Conservation (phyloP, 768 basidiomycete genomes). For the Omphalotus guepiniiformis region DNA sequence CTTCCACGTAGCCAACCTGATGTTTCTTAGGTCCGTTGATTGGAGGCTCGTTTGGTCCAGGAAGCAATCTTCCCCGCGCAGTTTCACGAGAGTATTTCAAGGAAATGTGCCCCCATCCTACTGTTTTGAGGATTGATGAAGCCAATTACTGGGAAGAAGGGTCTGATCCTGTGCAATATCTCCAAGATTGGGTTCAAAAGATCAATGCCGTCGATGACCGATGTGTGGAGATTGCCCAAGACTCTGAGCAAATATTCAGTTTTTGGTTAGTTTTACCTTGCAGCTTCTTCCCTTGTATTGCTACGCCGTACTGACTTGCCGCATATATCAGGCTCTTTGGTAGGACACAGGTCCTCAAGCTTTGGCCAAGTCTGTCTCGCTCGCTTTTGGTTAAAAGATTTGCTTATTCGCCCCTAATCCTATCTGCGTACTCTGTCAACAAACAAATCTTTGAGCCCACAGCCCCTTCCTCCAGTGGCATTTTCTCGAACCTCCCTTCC, state of each 20-base stretch:
- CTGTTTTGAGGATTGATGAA: too few species aligned
- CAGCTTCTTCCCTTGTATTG: slow-evolving; percentile 1
- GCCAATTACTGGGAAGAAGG: too few species aligned
- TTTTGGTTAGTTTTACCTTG: slow-evolving; percentile 44
- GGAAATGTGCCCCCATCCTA: too few species aligned
- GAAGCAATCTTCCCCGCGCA: slow-evolving; percentile 33
- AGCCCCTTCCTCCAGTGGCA: background rate
- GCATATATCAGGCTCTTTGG: slow-evolving; percentile 44
- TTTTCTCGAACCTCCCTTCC: slow-evolving; percentile 19
- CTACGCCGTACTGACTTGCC: background rate
- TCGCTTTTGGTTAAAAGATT: slow-evolving; percentile 51
- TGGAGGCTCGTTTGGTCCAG: slow-evolving; percentile 33
- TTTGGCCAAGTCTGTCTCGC: slow-evolving; percentile 39
- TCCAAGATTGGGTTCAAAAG: slow-evolving; percentile 43
- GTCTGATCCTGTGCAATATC: too few species aligned
- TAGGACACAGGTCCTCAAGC: slow-evolving; percentile 34
- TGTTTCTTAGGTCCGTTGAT: slow-evolving; percentile 36
- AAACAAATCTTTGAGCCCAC: too few species aligned
- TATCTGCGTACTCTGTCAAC: too few species aligned
- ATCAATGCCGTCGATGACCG: slow-evolving; percentile 38
- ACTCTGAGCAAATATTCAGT: slow-evolving; percentile 41
- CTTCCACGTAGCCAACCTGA: background rate
- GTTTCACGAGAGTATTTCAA: slow-evolving; percentile 38
- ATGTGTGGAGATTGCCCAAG: slow-evolving; percentile 43
- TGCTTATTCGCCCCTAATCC: slow-evolving; percentile 59